A percentile compares a stretch with the other conserved stretches of the same genome.
Conservation (phyloP, 2,329 filamentous ascomycete species). For the Penicillium italicum region DNA sequence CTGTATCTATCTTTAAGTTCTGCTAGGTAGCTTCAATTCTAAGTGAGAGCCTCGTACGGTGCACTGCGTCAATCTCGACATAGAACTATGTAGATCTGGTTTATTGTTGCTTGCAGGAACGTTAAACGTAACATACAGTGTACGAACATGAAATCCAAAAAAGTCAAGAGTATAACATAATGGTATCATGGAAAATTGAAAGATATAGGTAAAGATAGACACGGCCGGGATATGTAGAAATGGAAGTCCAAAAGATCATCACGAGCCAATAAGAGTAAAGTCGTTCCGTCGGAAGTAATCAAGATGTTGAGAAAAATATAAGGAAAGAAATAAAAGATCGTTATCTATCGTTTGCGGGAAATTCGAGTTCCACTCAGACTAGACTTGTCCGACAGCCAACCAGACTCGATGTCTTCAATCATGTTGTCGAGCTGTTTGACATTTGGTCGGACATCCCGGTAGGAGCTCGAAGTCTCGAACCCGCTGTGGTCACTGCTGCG, state of each 20-base stretch:
- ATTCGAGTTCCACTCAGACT: constrained; percentile 13
- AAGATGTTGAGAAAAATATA: neutral
- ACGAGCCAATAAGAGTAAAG: neutral
- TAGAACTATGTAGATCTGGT: neutral
- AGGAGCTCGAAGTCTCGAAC: constrained; percentile 21
- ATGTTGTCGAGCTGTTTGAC: constrained; percentile 32
- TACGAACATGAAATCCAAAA: neutral
- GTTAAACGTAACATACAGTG: neutral
- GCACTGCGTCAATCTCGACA: neutral
- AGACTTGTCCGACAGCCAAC: constrained; percentile 32
- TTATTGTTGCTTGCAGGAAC: neutral
- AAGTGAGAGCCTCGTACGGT: neutral
- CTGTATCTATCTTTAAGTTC: neutral
- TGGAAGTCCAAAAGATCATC: neutral
- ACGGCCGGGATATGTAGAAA: constrained; percentile 1
- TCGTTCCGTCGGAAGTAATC: neutral
- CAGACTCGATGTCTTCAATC: constrained; percentile 33
- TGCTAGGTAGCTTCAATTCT: neutral
- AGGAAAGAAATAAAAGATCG: neutral
- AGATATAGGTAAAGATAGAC: constrained; percentile 1
- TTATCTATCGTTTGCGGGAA: constrained; percentile 11
- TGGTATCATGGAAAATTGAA: constrained; percentile 19
- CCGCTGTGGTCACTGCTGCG: constrained; percentile 28
- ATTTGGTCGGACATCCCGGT: constrained; percentile 21
- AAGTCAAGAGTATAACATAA: constrained; percentile 9